Evolutionary conservation across 176 grass and related monocot genomes (phyloP).

Genomic region (Eragrostis nindensis): DNA sequence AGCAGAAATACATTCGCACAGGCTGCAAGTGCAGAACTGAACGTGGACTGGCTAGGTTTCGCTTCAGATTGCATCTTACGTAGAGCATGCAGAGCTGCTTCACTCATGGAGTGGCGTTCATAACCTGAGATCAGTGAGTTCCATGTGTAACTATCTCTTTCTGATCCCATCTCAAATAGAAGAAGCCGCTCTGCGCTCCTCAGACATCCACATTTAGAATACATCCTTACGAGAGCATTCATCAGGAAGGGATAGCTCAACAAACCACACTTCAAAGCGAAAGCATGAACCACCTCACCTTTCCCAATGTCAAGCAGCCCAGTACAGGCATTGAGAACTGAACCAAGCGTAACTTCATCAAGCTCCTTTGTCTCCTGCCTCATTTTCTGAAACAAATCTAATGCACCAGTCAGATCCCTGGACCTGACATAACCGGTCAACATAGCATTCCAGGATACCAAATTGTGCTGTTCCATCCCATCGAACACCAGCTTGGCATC

Average conservation of each 20-base stretch:
- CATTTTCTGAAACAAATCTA: conserved; percentile 79
- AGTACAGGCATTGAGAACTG: conserved; percentile 70
- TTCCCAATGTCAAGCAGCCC: conserved; percentile 63
- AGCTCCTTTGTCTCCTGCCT: conserved; percentile 51
- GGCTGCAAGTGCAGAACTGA: conserved; percentile 77
- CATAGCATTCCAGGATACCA: conserved; percentile 95
- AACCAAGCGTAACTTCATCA: conserved; percentile 64
- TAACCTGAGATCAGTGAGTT: conserved; percentile 89
- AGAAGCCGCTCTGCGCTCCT: conserved; percentile 65
- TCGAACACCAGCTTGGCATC: conserved; percentile 75
- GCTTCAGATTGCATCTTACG: conserved; percentile 65
- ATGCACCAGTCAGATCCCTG: conserved; percentile 63
- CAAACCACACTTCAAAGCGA: conserved; percentile 53
- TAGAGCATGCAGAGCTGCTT: conserved; percentile 73
- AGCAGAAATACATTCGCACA: conserved; percentile 91
- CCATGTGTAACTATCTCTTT: conserved; percentile 75
- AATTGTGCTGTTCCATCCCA: conserved; percentile 70
- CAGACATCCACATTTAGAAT: conserved; percentile 79
- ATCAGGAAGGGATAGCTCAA: conserved; percentile 45
- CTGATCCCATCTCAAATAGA: conserved; percentile 51
- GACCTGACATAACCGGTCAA: conserved; percentile 64
- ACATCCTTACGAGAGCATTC: conserved; percentile 78
- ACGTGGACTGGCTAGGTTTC: conserved; percentile 66
- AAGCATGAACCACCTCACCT: conserved; percentile 73
- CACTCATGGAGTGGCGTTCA: conserved; percentile 67